Evolutionary conservation across 805 yeast genomes (phyloP), one percentile per base, ranked within the genome.

Genomic region (Jamesozyma spencerorum): DNA sequence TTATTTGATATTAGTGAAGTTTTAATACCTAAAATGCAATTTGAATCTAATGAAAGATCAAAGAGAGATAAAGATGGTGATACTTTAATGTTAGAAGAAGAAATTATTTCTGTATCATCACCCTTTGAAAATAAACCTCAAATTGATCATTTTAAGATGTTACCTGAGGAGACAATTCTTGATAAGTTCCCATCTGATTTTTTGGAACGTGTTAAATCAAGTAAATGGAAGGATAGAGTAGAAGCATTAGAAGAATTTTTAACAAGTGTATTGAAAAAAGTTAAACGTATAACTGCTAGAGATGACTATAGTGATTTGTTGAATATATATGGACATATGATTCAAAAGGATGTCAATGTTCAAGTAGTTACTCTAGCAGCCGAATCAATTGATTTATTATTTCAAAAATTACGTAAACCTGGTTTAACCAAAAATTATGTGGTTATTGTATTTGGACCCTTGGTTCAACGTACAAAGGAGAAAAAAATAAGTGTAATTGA

Each of bases 221-320:
- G 78, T 0, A 79, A 81, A 53, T 92, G 98, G 98, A 86, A 87
- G 55, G 97, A 88, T 39, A 71, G 98, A 47, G 86, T 84, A 43
- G 96, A 85, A 49, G 85, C 74, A 0, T 67, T 92, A 41, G 90
- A 85, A 36, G 87, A 78, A 46, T 56, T 71, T 8, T 44, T 51
- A 43, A 70, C 68, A 27, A 57, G 60, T 15, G 63, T 66, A 11
- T 64, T 76, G 22, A 63, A 66, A 18, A 77, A 81, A 34, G 75
- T 76, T 1, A 66, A 79, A 34, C 79, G 71, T 47, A 54, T 79
- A 36, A 67, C 65, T n/a, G 62, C 66, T 7, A 41, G 66, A 27
- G 84, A 68, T 39, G 94, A 88, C 56, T 86, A 80, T 59, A 47
- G 71, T 5, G 79, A 71, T 2, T 60, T 88, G n/a, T 62, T 79